Evolutionary conservation across 441 rosid genomes (phyloP), one percentile per base, ranked within the genome.

Genomic region (Breynia disticha): DNA sequence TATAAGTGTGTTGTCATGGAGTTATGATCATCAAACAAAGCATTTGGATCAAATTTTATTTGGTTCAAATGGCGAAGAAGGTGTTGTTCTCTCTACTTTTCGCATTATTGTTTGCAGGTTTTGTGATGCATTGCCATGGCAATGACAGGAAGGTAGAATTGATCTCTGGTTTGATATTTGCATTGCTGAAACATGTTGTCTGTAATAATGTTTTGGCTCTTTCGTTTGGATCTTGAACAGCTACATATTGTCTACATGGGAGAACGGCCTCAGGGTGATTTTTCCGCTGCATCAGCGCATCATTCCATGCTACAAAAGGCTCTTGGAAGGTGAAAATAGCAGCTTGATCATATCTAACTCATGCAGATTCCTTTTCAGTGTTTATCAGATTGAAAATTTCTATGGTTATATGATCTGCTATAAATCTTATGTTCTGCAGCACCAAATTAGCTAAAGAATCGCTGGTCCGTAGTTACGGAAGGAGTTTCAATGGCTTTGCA

Each of bases 401-500:
- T 9, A 28, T 4, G 35, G 7, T 28, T 28, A 28, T 28, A 9
- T 28, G 35, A 28, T 28, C 35, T 41, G 13, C 13, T 41, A 2
- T 11, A 4, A 41, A 41, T 41, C 15, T 41, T 41, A 11, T 41
- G 13, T 11, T 41, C 13, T 22, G 67, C 73, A 75, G 78, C 17
- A 19, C 50, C 57, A 21, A 54, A 18, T 49, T 50, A 13, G 74
- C 79, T 12, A 59, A 69, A 57, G 75, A 79, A 45, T 70, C 60
- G 9, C 63, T 83, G n/a, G 60, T 48, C 39, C 81, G 86, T 48
- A 75, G 71, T 48, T 76, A 75, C 37, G 84, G 95, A 12, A 79
- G 76, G 67, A 77, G 76, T 68, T 79, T 90, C 78, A 72, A 84
- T 6, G 96, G 95, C 16, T 87, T 90, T 18, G 87, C 89, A 4